These are phyloP conservation scores for Neophaeococcomyces aloes DNA, from an alignment of 2,329 filamentous ascomycete genomes.

Conservation along the genomic window DNA sequence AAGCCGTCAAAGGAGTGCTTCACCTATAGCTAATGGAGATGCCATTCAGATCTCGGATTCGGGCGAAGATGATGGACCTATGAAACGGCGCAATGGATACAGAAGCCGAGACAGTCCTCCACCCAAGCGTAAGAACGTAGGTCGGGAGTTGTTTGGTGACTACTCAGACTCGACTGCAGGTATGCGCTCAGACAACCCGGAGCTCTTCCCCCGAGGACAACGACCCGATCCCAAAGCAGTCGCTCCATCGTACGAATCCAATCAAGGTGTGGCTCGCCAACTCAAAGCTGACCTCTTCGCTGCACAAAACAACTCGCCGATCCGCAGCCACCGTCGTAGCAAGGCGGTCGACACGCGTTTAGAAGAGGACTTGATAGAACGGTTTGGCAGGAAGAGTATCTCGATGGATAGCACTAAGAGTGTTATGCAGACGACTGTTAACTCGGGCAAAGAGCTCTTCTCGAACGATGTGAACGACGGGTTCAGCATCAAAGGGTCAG, in stretches of 20 bases:
- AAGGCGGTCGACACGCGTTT: constrained; percentile 45
- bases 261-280: constrained; percentile 26
- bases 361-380: constrained; percentile 38
- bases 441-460: constrained; percentile 30
- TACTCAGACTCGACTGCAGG: constrained; percentile 30
- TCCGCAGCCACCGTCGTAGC: constrained; percentile 37
- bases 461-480: constrained; percentile 35
- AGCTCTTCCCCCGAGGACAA: constrained; percentile 19
- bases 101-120: constrained; percentile 33
- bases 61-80: constrained; percentile 25
- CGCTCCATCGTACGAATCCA: constrained; percentile 16
- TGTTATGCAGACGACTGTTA: constrained; percentile 18
- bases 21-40: constrained; percentile 39
- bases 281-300: constrained; percentile 52
- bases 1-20: constrained; percentile 48
- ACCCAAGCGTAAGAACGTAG: constrained; percentile 23
- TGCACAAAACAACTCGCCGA: constrained; percentile 28
- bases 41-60: constrained; percentile 34
- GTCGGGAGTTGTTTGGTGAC: constrained; percentile 41
- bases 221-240: constrained; percentile 33
- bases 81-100: constrained; percentile 31
- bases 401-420: constrained; percentile 21
- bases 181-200: constrained; percentile 5
- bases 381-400: constrained; percentile 21
- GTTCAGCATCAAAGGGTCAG: constrained; percentile 24